These are phyloP conservation scores for Scenedesmus sp. DNA, from an alignment of 163 green algal genomes.

Conservation along the genomic window DNA sequence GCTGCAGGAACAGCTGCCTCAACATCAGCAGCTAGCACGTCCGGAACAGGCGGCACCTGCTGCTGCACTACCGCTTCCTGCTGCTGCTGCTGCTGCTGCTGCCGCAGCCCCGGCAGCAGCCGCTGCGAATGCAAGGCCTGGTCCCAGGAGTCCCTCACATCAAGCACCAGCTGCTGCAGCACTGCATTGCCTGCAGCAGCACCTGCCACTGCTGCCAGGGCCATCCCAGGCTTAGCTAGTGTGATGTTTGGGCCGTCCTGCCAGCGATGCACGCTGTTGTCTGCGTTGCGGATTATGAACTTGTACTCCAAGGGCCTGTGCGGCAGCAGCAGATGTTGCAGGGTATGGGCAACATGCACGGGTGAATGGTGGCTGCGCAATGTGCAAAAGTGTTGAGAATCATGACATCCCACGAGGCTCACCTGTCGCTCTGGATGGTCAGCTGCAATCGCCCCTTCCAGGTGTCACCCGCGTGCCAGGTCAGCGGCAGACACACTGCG, in stretches of 20 bases:
- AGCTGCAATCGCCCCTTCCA: neutral
- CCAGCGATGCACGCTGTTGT: neutral
- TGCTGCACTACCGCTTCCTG: too few species aligned
- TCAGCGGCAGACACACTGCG: neutral
- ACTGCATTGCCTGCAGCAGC: neutral
- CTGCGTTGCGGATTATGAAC: slow-evolving; percentile 1
- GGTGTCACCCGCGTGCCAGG: neutral
- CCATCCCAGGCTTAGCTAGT: neutral
- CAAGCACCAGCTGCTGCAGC: slow-evolving; percentile 11
- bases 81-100: slow-evolving; percentile 30
- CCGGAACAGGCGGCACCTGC: too few species aligned
- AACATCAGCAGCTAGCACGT: too few species aligned
- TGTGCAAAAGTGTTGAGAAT: too few species aligned
- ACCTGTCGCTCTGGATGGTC: neutral
- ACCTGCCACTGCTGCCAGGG: neutral
- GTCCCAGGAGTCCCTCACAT: neutral
- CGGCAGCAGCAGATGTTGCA: neutral
- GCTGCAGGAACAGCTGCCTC: neutral
- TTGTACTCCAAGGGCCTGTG: slow-evolving; percentile 1
- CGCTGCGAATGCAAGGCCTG: neutral
- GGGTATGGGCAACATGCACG: neutral
- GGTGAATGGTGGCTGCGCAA: too few species aligned
- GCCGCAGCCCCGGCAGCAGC: neutral
- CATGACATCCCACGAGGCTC: too few species aligned
- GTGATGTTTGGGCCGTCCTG: neutral